Evolutionary conservation across 805 yeast species (phyloP), one percentile per base, ranked within the genome.

Genomic region (Brettanomyces bruxellensis): DNA sequence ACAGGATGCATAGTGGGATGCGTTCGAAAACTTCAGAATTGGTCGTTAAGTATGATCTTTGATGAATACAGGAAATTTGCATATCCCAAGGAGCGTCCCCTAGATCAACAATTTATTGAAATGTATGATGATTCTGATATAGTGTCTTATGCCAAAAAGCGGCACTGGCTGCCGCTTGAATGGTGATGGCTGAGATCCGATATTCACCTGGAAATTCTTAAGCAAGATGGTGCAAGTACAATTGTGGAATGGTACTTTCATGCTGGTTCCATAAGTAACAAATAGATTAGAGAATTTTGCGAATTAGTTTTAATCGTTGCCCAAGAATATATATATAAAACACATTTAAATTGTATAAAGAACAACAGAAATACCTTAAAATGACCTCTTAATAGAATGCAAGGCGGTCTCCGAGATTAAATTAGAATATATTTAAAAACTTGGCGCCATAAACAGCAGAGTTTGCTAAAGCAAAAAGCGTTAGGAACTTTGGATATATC

Each of bases 1-100:
- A 93, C 99, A 0, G 99, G 99, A 0, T 93, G 98, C 63, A 71
- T 93, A 13, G 90, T 93, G 30, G 99, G 99, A 3, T 91, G 96
- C 59, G 72, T 93, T 34, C 69, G 99, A 49, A 72, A 93, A 55
- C 66, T 90, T 45, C 98, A 91, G 60, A 80, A 82, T 49, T 93
- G 99, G 99, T 83, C 95, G 2, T 65, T 89, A 51, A 83, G 96
- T 2, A 86, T 91, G 79, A 93, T 91, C 18, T 89, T 93, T 59
- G 98, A 93, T 57, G 99, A 93, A 61, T 93, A 93, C 66, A 70
- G 99, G 49, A 75, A 91, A 57, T 93, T 89, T 68, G 95, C 98
- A 6, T 84, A 84, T 45, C 99, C 99, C 8, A 93, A 93, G 64
- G 93, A 89, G 47, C 73, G 99, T 52, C 95, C 97, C 13, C 72